Evolutionary conservation across 495 filamentous ascomycete genomes (phyloP).

Genomic region (Xylaria acuta): DNA sequence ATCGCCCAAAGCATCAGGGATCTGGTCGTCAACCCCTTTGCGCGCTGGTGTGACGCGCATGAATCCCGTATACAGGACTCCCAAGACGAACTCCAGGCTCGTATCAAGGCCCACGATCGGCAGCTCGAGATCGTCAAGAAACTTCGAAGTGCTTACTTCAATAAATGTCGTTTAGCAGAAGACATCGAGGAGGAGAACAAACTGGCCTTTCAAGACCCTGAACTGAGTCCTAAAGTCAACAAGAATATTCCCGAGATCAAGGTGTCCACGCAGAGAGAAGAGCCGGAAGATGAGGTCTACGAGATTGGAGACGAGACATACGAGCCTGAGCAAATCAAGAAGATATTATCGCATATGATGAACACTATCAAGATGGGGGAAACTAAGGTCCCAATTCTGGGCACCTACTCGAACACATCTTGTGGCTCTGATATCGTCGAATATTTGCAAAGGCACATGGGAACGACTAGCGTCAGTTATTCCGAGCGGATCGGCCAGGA

Average conservation of each 20-base stretch:
- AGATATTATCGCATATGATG: slow-evolving; percentile 85
- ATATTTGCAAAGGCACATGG: slow-evolving; percentile 89
- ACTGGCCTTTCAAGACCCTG: slow-evolving; percentile 89
- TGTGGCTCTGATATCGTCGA: slow-evolving; percentile 91
- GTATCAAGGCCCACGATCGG: slow-evolving; percentile 90
- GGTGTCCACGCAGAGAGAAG: slow-evolving; percentile 53
- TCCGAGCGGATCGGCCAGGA: slow-evolving; percentile 95
- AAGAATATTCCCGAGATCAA: slow-evolving; percentile 63
- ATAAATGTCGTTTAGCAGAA: slow-evolving; percentile 95
- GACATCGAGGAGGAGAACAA: slow-evolving; percentile 99
- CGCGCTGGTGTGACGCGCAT: slow-evolving; percentile 94
- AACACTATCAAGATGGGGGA: slow-evolving; percentile 85
- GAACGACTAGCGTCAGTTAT: slow-evolving; percentile 80
- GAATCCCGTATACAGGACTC: slow-evolving; percentile 88
- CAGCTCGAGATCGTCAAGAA: slow-evolving; percentile 91
- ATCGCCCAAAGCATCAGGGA: slow-evolving; percentile 96
- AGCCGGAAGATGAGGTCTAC: slow-evolving; percentile 74
- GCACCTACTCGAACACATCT: slow-evolving; percentile 91
- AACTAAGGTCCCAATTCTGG: slow-evolving; percentile 91
- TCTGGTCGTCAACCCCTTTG: slow-evolving; percentile 90
- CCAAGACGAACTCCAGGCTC: slow-evolving; percentile 86
- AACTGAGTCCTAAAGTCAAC: slow-evolving; percentile 54
- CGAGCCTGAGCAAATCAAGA: slow-evolving; percentile 83
- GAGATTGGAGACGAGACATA: slow-evolving; percentile 92
- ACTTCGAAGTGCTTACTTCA: slow-evolving; percentile 94